Evolutionary conservation across 352 stramenopile genomes (phyloP).

Genomic region (Pythium rhizo-oryzae): DNA sequence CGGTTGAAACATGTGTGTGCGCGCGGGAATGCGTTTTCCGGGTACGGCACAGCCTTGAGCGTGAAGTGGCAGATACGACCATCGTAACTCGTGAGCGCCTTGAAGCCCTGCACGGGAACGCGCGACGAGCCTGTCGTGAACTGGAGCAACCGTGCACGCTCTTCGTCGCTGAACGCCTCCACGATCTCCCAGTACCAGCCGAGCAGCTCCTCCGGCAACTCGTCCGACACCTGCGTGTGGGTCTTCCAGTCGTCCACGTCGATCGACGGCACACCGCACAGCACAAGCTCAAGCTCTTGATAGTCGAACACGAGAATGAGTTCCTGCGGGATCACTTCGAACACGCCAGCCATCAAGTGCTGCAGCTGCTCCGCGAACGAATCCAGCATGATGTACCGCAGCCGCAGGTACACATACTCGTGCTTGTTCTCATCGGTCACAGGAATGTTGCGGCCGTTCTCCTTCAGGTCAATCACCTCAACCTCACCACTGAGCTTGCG

Average conservation of each 20-base stretch:
- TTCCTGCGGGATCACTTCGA: slow-evolving; percentile 96
- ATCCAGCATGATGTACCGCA: slow-evolving; percentile 96
- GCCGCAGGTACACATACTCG: slow-evolving; percentile 93
- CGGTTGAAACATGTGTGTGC: slow-evolving; percentile 89
- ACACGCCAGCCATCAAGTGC: slow-evolving; percentile 90
- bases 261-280: slow-evolving; percentile 85
- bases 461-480: slow-evolving; percentile 61
- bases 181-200: slow-evolving; percentile 85
- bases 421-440: slow-evolving; percentile 97
- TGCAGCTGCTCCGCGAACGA: slow-evolving; percentile 92
- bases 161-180: slow-evolving; percentile 56
- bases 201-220: slow-evolving; percentile 14
- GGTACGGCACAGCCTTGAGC: slow-evolving; percentile 54
- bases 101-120: slow-evolving; percentile 87
- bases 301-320: slow-evolving; percentile 98
- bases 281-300: slow-evolving; percentile 93
- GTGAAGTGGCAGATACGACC: slow-evolving; percentile 79
- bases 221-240: slow-evolving; percentile 29
- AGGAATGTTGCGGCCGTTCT: slow-evolving; percentile 50
- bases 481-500: slow-evolving; percentile 33
- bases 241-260: slow-evolving; percentile 87
- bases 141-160: slow-evolving; percentile 83
- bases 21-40: slow-evolving; percentile 69
- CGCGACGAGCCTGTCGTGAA: slow-evolving; percentile 86
- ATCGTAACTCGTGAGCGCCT: slow-evolving; percentile 81